Conservation (phyloP, 2,329 filamentous ascomycete genomes). For the Calonectria pteridis region DNA sequence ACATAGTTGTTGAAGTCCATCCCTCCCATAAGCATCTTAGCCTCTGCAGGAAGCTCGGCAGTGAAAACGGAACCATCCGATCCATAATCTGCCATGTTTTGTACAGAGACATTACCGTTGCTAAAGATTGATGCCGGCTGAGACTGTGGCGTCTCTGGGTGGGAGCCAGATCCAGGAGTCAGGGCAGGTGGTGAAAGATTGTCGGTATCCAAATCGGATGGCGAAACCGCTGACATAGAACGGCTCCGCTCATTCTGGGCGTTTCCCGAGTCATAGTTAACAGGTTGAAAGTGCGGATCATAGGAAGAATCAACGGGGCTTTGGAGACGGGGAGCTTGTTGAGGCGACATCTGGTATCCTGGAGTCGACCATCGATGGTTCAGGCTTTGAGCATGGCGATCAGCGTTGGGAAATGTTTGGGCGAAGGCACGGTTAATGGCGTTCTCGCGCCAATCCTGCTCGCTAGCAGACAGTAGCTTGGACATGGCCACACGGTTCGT, state of each 20-base stretch:
- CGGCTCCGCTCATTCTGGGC: slow-evolving; percentile 30
- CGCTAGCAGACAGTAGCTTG: slow-evolving; percentile 51
- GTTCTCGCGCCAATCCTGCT: slow-evolving; percentile 57
- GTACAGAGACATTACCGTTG: not conserved
- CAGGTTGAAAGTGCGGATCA: slow-evolving; percentile 38
- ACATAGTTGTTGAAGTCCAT: slow-evolving; percentile 46
- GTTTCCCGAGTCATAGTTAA: slow-evolving; percentile 38
- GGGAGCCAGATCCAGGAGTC: slow-evolving; percentile 44
- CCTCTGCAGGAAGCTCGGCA: slow-evolving; percentile 56
- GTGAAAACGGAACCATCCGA: slow-evolving; percentile 54
- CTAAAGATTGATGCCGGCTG: slow-evolving; percentile 35
- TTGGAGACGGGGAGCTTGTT: slow-evolving; percentile 23
- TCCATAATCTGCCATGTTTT: slow-evolving; percentile 38
- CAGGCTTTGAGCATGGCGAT: slow-evolving; percentile 42
- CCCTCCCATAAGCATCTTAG: slow-evolving; percentile 54
- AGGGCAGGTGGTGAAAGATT: slow-evolving; percentile 44
- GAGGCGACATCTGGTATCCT: slow-evolving; percentile 24
- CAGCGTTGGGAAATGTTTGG: slow-evolving; percentile 58
- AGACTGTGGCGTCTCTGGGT: slow-evolving; percentile 37
- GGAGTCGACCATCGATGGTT: slow-evolving; percentile 40
- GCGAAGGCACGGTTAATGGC: slow-evolving; percentile 62
- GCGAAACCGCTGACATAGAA: slow-evolving; percentile 36
- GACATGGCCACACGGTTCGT: slow-evolving; percentile 59
- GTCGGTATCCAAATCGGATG: slow-evolving; percentile 31
- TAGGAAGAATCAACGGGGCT: slow-evolving; percentile 35